Evolutionary conservation across 352 stramenopile species (phyloP).

Genomic region (Pythium folliculosum): DNA sequence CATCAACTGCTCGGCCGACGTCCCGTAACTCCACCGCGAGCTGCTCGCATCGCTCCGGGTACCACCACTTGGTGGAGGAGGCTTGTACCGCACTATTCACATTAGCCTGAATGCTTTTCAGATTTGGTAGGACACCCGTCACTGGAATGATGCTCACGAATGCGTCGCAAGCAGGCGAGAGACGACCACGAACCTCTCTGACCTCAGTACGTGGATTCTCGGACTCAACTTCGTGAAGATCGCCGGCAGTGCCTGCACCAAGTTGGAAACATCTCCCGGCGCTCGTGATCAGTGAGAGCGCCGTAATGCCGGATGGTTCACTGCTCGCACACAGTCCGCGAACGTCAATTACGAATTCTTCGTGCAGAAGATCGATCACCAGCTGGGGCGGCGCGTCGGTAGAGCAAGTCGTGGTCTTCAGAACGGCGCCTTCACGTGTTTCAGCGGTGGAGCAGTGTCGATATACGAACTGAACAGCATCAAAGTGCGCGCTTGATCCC

Average conservation of each 20-base stretch:
- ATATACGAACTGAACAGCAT: constrained; percentile 19
- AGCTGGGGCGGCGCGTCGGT: not conserved
- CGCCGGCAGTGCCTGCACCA: not conserved
- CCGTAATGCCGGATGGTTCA: not conserved
- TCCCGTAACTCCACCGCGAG: not conserved
- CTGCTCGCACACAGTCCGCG: not conserved
- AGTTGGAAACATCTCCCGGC: constrained; percentile 9
- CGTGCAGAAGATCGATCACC: constrained; percentile 11
- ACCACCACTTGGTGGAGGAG: constrained; percentile 3
- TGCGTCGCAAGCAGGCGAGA: not conserved
- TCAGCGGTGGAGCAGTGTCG: constrained; percentile 7
- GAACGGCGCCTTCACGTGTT: not conserved
- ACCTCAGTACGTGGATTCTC: not conserved
- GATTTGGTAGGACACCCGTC: not conserved
- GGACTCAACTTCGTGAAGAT: not conserved
- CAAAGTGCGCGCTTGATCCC: constrained; percentile 4
- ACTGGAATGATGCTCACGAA: not conserved
- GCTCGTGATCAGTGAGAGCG: constrained; percentile 9
- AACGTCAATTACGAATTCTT: constrained; percentile 12
- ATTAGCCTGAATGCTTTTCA: not conserved
- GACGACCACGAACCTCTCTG: not conserved
- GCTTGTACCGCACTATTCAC: not conserved
- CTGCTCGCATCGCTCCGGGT: constrained; percentile 5
- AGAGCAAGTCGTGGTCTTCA: not conserved
- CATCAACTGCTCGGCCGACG: not conserved